phyloP scores from a whole-genome alignment of 176 grass and related monocot genomes.

The Alloteropsis semialata region DNA sequence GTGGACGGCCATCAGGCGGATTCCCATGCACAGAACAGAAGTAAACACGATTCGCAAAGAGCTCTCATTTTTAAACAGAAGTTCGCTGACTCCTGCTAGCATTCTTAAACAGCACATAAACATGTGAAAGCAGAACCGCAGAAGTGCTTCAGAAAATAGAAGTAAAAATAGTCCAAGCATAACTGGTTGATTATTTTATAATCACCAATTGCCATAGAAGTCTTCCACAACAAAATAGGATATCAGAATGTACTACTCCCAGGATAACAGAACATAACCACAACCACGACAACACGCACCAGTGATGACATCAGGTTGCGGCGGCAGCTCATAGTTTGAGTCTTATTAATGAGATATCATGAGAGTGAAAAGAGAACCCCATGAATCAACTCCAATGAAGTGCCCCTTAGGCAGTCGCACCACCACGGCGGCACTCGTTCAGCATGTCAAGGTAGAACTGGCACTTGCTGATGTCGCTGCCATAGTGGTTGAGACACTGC shows the following conservation, averaged over 20 bases:
- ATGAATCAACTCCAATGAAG: background rate
- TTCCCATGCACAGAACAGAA: no score
- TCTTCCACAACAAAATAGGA: background rate
- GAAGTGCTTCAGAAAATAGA: no score
- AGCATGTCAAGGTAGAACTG: constrained; percentile 94
- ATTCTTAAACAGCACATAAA: no score
- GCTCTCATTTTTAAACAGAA: no score
- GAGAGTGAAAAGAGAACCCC: background rate
- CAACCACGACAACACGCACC: background rate
- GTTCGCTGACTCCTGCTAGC: no score
- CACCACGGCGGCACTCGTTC: constrained; percentile 72
- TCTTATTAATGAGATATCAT: constrained; percentile 39
- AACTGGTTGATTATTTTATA: constrained; percentile 14
- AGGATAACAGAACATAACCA: background rate
- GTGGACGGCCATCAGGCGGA: no score
- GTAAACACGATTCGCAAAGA: no score
- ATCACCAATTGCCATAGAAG: background rate
- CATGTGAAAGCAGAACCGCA: no score
- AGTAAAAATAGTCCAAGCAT: background rate
- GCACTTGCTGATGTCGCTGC: constrained; percentile 78
- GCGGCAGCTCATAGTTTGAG: background rate
- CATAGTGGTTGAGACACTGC: constrained; percentile 77
- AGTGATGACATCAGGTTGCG: background rate
- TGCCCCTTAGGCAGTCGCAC: constrained; percentile 25
- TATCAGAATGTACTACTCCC: constrained; percentile 8